A percentile compares a stretch with the other conserved stretches of the same genome.
phyloP scores from a whole-genome alignment of 2,329 filamentous ascomycete species.

The Verruconis gallopava region DNA sequence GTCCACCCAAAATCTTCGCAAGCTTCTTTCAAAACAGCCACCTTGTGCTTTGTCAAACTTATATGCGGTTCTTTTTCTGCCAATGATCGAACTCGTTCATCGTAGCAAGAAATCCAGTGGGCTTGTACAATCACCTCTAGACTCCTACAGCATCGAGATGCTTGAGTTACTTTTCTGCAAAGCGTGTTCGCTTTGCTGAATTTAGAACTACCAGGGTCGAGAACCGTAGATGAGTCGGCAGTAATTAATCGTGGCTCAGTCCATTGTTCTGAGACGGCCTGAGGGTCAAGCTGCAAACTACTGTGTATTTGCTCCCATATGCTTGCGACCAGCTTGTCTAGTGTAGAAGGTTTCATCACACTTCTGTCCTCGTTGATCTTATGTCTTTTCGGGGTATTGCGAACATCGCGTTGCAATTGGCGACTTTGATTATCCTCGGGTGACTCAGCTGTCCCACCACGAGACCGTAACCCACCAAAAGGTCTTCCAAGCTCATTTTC shows the following conservation, averaged over 20 bases:
- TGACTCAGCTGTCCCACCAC: background rate
- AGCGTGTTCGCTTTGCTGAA: constrained; percentile 32
- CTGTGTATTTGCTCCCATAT: constrained; percentile 38
- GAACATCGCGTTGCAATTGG: constrained; percentile 21
- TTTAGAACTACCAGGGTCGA: constrained; percentile 14
- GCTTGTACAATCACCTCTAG: constrained; percentile 47
- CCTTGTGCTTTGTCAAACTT: constrained; percentile 36
- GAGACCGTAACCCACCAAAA: background rate
- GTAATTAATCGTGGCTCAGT: constrained; percentile 13
- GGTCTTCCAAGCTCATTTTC: background rate
- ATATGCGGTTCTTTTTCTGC: constrained; percentile 26
- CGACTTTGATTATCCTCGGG: constrained; percentile 9
- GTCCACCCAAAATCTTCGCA: constrained; percentile 42
- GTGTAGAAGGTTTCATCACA: constrained; percentile 32
- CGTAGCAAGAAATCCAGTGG: constrained; percentile 43
- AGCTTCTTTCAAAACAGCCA: constrained; percentile 39
- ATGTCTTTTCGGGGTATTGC: constrained; percentile 22
- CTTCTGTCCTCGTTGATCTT: constrained; percentile 25
- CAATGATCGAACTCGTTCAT: constrained; percentile 35
- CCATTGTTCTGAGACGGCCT: constrained; percentile 18
- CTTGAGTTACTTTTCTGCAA: constrained; percentile 32
- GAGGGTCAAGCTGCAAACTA: constrained; percentile 28
- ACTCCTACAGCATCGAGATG: constrained; percentile 41
- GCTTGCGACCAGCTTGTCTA: constrained; percentile 36
- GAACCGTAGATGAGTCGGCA: constrained; percentile 7